Conservation (phyloP, 2,329 filamentous ascomycete genomes). For the Pestalotiopsis fici region DNA sequence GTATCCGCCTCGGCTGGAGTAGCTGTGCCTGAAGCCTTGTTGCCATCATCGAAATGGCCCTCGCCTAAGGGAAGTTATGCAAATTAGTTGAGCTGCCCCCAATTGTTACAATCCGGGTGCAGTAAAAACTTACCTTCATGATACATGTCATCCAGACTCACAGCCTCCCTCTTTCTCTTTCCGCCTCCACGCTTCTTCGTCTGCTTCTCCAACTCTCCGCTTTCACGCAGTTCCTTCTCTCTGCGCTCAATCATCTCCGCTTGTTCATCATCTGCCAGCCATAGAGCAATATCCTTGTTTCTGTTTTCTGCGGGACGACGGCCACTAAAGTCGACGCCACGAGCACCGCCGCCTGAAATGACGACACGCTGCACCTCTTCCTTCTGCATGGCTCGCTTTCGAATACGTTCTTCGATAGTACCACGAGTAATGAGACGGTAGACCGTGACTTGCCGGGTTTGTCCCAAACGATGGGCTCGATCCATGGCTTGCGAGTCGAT, state of each 20-base stretch:
- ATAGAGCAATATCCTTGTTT: conserved; percentile 98
- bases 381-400: conserved; percentile 95
- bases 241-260: conserved; percentile 91
- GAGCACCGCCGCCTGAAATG: conserved; percentile 84
- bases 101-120: not conserved
- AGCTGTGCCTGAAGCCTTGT: conserved; percentile 81
- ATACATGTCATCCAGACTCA: conserved; percentile 94
- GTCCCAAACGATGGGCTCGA: conserved; percentile 93
- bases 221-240: conserved; percentile 82
- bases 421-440: conserved; percentile 96
- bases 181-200: conserved; percentile 58
- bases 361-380: conserved; percentile 98
- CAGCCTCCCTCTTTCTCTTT: conserved; percentile 58
- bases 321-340: conserved; percentile 95
- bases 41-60: conserved; percentile 89
- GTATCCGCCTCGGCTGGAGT: conserved; percentile 69
- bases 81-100: conserved; percentile 29
- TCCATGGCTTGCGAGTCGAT: conserved; percentile 99
- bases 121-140: conserved; percentile 79
- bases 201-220: conserved; percentile 65
- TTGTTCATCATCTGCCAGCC: conserved; percentile 96
- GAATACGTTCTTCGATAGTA: conserved; percentile 97
- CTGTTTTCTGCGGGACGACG: conserved; percentile 84
- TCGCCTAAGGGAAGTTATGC: conserved; percentile 63
- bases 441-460: conserved; percentile 93